Evolutionary conservation across 331 rosid genomes (phyloP), one percentile per base, ranked within the genome.

Genomic region (Spiraea crenata): DNA sequence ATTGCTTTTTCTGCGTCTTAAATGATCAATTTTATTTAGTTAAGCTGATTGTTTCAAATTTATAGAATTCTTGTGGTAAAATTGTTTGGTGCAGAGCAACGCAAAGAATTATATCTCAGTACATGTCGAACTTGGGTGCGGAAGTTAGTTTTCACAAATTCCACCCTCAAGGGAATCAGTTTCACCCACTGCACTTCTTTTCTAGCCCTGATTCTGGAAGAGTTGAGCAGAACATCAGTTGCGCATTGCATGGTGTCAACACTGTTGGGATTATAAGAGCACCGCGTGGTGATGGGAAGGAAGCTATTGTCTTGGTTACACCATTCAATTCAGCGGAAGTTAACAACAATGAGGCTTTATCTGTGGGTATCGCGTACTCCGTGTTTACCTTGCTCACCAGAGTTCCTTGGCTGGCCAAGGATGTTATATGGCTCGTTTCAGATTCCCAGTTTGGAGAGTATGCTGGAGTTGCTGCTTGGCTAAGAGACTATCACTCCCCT

Each of bases 401-500:
- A 80, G 99, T 91, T 73, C 92, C 92, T 70, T 93, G 99, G 99
- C 75, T 93, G 68, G 95, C 97, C 50, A 93, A 93, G 87, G 97
- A 93, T 77, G 79, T 93, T 51, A 70, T 93, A 75, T 93, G 97
- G 99, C 92, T 91, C 64, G 89, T 79, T 67, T 85, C 96, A 7
- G 99, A 93, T 82, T 91, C 99, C 42, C 87, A 65, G 46, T 79
- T 84, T 79, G 97, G 96, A 25, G 99, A 93, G 74, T 84, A 89
- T 74, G 80, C 88, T n/a, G 89, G 87, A 9, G 97, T 93, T 35
- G 73, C 81, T 66, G 89, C 95, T 64, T 93, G 99, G 99, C 85
- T 93, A 40, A 87, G 92, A 84, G 99, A 91, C 19, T 91, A 93
- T 85, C 96, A 89, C 57, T 81, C 77, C 13, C 99, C 96, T 56